phyloP scores from a whole-genome alignment of 2,329 filamentous ascomycete genomes.

The Alternaria gansuensis region DNA sequence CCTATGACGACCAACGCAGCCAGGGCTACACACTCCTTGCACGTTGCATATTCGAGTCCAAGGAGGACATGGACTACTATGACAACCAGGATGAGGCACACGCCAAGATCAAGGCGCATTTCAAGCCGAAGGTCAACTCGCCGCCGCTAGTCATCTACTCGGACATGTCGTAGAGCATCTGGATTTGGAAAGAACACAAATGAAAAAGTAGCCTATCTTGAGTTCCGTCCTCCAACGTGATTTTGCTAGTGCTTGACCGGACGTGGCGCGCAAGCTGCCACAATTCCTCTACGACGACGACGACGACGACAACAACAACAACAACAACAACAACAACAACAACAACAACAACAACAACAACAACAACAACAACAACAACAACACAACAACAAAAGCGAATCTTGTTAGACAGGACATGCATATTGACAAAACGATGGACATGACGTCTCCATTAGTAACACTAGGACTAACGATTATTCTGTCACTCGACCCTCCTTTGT shows the following conservation, averaged over 20 bases:
- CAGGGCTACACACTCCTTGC: slow-evolving; percentile 73
- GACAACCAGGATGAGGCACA: slow-evolving; percentile 57
- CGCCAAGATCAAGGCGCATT: slow-evolving; percentile 56
- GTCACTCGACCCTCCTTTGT: neutral
- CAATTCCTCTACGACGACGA: neutral
- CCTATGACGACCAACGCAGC: slow-evolving; percentile 66
- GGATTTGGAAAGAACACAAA: neutral
- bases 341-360: neutral
- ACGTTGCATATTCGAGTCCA: slow-evolving; percentile 69
- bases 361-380: neutral
- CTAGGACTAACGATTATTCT: neutral
- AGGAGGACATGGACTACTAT: slow-evolving; percentile 54
- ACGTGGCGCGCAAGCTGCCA: neutral
- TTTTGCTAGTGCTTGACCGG: neutral
- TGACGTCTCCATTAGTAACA: neutral
- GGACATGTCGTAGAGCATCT: slow-evolving; percentile 27
- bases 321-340: neutral
- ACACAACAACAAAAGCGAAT: neutral
- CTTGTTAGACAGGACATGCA: neutral
- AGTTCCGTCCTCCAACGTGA: neutral
- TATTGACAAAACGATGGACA: neutral
- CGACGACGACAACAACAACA: neutral
- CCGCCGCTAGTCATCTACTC: slow-evolving; percentile 42
- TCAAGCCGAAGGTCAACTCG: slow-evolving; percentile 40
- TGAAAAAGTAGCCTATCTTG: neutral